These are phyloP conservation scores for Sarocladiaceae sp. DNA, from an alignment of 2,329 filamentous ascomycete species.

Conservation along the genomic window DNA sequence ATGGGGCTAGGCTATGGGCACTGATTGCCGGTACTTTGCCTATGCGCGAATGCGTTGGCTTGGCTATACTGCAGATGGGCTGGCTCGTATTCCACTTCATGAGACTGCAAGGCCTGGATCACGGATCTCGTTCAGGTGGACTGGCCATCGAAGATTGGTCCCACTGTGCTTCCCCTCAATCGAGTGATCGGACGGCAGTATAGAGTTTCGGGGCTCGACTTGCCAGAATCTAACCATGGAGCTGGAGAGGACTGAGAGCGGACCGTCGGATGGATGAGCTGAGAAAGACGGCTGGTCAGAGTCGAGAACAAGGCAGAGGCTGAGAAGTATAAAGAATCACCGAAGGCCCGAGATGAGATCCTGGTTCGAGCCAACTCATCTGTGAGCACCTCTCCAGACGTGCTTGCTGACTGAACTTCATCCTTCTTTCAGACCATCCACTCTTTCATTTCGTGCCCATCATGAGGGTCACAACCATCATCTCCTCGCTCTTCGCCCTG, in stretches of 20 bases:
- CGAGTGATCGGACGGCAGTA: no score
- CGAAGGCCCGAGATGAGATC: not conserved
- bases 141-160: not conserved
- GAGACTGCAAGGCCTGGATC: not conserved
- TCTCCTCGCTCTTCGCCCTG: not conserved
- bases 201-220: not conserved
- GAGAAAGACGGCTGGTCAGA: no score
- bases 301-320: not conserved
- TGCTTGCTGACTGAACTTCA: not conserved
- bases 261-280: not conserved
- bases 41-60: not conserved
- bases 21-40: not conserved
- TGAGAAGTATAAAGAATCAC: not conserved
- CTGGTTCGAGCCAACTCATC: not conserved
- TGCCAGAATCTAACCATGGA: no score
- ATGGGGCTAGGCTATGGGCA: not conserved
- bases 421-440: not conserved
- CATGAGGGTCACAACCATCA: not conserved
- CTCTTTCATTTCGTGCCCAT: not conserved
- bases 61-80: not conserved
- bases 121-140: not conserved
- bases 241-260: no score
- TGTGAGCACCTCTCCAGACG: not conserved
- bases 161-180: not conserved
- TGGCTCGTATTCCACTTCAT: not conserved